A percentile compares a stretch with the other conserved stretches of the same genome.
Conservation (phyloP, 139 green algal genomes). For the Gonium pectorale region DNA sequence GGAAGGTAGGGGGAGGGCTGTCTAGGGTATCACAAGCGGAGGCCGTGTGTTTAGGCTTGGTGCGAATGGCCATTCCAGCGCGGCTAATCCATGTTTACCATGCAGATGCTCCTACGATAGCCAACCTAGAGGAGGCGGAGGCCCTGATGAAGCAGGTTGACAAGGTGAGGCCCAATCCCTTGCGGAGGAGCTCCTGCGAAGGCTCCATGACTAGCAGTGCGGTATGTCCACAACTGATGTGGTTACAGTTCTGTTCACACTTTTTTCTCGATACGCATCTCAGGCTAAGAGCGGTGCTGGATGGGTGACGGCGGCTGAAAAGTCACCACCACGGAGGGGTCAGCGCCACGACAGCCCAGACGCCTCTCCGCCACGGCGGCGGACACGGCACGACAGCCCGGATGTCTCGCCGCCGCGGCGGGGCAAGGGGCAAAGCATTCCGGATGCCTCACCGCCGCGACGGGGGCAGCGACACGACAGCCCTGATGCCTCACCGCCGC, state of each 20-base stretch:
- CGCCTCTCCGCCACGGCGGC: constrained; percentile 46
- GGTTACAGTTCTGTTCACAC: too few relatives aligned
- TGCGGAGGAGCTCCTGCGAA: too few relatives aligned
- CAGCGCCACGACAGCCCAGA: constrained; percentile 55
- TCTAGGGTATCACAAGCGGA: too few relatives aligned
- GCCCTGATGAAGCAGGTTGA: constrained; percentile 55
- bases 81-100: too few relatives aligned
- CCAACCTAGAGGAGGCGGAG: constrained; percentile 77
- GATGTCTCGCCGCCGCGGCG: constrained; percentile 53
- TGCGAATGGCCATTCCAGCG: too few relatives aligned
- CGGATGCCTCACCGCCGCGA: constrained; percentile 38
- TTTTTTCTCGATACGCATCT: neutral
- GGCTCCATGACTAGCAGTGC: neutral
- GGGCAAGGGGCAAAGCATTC: neutral
- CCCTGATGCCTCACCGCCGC: constrained; percentile 40
- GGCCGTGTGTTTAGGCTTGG: too few relatives aligned
- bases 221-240: too few relatives aligned
- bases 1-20: constrained; percentile 51
- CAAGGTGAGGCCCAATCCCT: constrained; percentile 49
- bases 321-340: constrained; percentile 47
- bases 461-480: constrained; percentile 45
- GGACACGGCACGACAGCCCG: constrained; percentile 50
- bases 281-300: constrained; percentile 60
- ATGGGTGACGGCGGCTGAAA: neutral
- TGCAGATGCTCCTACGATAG: constrained; percentile 73